phyloP scores from a whole-genome alignment of 1,284 basidiomycete species.

The Sanghuangporus baumii region DNA sequence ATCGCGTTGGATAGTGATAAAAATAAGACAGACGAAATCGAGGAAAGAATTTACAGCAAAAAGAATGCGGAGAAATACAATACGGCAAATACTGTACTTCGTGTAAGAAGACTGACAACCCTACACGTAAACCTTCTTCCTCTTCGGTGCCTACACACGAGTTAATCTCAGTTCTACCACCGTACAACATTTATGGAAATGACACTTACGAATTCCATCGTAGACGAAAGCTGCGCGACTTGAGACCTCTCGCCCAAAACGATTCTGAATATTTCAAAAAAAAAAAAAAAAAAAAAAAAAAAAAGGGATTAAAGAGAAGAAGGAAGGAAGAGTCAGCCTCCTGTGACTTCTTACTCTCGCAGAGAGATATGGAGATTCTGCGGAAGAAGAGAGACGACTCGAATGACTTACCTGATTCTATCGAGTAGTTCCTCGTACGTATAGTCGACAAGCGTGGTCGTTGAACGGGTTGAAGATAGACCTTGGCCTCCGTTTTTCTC shows the following conservation, averaged over 20 bases:
- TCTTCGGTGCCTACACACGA: too few species aligned
- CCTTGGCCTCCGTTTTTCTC: background rate
- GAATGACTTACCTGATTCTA: background rate
- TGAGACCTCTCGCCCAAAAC: background rate
- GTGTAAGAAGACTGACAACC: too few species aligned
- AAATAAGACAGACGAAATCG: too few species aligned
- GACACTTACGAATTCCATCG: conserved; percentile 7
- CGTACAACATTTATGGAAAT: background rate
- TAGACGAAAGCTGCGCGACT: conserved; percentile 9
- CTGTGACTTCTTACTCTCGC: too few species aligned
- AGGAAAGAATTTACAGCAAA: too few species aligned
- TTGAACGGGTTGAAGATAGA: too few species aligned
- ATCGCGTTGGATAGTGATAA: too few species aligned
- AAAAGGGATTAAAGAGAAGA: background rate
- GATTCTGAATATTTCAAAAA: background rate
- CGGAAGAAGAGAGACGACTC: background rate
- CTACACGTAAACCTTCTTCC: too few species aligned
- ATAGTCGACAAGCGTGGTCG: background rate
- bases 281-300: background rate
- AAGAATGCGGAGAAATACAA: too few species aligned
- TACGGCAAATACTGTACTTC: too few species aligned
- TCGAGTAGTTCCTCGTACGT: conserved; percentile 1
- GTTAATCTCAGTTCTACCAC: background rate
- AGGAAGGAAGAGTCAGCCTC: background rate
- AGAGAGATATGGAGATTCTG: background rate